Conservation (phyloP, 2,329 filamentous ascomycete genomes). For the Apiospora saccharicola region DNA sequence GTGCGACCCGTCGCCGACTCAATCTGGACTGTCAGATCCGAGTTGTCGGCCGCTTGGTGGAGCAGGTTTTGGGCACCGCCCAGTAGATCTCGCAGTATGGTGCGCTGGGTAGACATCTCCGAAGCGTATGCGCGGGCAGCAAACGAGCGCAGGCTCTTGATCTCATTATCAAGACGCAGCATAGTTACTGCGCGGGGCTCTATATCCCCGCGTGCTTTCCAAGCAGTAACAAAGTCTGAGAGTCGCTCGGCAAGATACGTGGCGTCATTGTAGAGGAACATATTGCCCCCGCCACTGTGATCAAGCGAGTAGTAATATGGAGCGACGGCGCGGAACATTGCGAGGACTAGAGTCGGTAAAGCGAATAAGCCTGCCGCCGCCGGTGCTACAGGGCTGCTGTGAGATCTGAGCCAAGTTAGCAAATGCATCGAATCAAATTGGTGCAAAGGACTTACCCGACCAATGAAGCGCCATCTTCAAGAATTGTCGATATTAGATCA, state of each 20-base stretch:
- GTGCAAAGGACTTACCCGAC: conserved; percentile 50
- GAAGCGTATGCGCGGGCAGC: conserved; percentile 68
- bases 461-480: conserved; percentile 68
- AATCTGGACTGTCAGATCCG: conserved; percentile 47
- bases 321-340: conserved; percentile 81
- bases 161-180: conserved; percentile 66
- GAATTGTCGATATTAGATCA: conserved; percentile 65
- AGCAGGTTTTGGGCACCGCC: conserved; percentile 67
- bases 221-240: conserved; percentile 54
- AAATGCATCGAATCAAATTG: not conserved
- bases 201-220: conserved; percentile 63
- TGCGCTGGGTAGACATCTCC: conserved; percentile 68
- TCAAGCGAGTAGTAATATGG: conserved; percentile 75
- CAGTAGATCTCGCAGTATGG: conserved; percentile 66
- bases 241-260: conserved; percentile 68
- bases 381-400: conserved; percentile 66
- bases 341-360: conserved; percentile 75
- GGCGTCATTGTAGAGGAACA: conserved; percentile 75
- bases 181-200: conserved; percentile 58
- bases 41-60: conserved; percentile 61
- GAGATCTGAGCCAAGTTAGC: conserved; percentile 41
- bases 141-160: conserved; percentile 65
- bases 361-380: conserved; percentile 75
- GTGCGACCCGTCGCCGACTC: conserved; percentile 62
- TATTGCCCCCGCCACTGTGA: conserved; percentile 66